Evolutionary conservation across 1,284 basidiomycete genomes (phyloP).

Genomic region (Xanthoconium separans): DNA sequence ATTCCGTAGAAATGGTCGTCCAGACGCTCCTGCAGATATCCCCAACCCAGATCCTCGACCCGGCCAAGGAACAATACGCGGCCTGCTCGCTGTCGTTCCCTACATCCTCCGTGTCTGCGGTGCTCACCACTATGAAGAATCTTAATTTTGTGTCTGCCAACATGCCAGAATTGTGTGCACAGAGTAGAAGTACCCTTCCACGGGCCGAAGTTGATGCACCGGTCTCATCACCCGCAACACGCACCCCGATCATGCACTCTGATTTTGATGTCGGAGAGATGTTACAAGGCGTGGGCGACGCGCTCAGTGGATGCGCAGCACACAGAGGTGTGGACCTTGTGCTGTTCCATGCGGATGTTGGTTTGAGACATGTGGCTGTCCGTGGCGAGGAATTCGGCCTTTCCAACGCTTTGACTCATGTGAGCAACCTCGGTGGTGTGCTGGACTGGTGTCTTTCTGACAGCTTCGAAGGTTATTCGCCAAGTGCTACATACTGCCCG

Average conservation of each 20-base stretch:
- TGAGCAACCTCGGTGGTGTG: slow-evolving; percentile 44
- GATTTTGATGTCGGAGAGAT: slow-evolving; percentile 73
- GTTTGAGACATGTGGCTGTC: slow-evolving; percentile 81
- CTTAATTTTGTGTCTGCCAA: slow-evolving; percentile 89
- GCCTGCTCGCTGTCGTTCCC: slow-evolving; percentile 84
- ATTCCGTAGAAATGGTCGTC: slow-evolving; percentile 83
- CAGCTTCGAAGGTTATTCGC: slow-evolving; percentile 65
- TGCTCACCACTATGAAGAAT: slow-evolving; percentile 87
- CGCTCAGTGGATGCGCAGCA: slow-evolving; percentile 81
- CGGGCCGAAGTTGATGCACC: slow-evolving; percentile 17
- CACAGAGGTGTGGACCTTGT: slow-evolving; percentile 84
- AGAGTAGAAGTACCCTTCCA: slow-evolving; percentile 12
- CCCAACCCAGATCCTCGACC: slow-evolving; percentile 85
- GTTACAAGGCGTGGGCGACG: slow-evolving; percentile 78
- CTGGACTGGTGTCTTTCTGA: slow-evolving; percentile 15
- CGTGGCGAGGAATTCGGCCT: slow-evolving; percentile 83
- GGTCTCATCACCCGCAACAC: slow-evolving; percentile 21
- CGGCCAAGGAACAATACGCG: slow-evolving; percentile 88
- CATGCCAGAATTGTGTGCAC: slow-evolving; percentile 48
- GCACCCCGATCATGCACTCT: slow-evolving; percentile 18
- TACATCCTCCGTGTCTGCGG: slow-evolving; percentile 81
- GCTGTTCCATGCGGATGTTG: slow-evolving; percentile 83
- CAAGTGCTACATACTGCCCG: slow-evolving; percentile 74
- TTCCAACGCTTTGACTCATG: slow-evolving; percentile 79
- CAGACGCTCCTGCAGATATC: slow-evolving; percentile 88